phyloP scores from a whole-genome alignment of 371 early-diverging fungal species.

The Rhizopus arrhizus region DNA sequence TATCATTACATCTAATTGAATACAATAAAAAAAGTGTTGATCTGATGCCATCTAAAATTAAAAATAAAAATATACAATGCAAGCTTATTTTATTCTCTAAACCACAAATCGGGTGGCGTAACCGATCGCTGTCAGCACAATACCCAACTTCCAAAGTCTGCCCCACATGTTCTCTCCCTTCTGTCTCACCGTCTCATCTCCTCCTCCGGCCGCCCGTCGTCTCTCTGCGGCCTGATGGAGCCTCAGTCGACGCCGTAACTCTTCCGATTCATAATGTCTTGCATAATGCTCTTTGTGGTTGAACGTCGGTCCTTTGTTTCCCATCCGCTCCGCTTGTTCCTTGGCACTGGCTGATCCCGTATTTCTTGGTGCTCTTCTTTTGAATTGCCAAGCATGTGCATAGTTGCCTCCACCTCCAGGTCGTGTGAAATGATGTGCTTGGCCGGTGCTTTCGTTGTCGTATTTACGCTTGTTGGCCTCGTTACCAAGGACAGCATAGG shows the following conservation, averaged over 20 bases:
- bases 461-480: constrained; percentile 76
- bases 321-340: constrained; percentile 44
- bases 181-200: neutral
- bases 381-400: constrained; percentile 42
- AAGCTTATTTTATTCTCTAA: neutral
- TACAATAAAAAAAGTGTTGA: neutral
- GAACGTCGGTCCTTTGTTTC: constrained; percentile 15
- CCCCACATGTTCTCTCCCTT: constrained; percentile 21
- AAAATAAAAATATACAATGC: too few relatives aligned
- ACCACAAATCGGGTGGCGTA: constrained; percentile 22
- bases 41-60: too few relatives aligned
- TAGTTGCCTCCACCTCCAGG: constrained; percentile 22
- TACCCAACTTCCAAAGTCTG: constrained; percentile 26
- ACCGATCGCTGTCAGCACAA: constrained; percentile 27
- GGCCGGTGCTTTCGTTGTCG: constrained; percentile 52
- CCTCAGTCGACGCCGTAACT: constrained; percentile 39
- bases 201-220: constrained; percentile 32
- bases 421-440: constrained; percentile 18
- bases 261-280: constrained; percentile 49
- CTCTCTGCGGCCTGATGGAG: constrained; percentile 38
- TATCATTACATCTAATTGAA: constrained; percentile 33
- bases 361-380: constrained; percentile 27
- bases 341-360: constrained; percentile 49
- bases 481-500: constrained; percentile 80
- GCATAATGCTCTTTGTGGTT: constrained; percentile 36